phyloP scores from a whole-genome alignment of 257 asterid species.

The Solanum chiquidenum region DNA sequence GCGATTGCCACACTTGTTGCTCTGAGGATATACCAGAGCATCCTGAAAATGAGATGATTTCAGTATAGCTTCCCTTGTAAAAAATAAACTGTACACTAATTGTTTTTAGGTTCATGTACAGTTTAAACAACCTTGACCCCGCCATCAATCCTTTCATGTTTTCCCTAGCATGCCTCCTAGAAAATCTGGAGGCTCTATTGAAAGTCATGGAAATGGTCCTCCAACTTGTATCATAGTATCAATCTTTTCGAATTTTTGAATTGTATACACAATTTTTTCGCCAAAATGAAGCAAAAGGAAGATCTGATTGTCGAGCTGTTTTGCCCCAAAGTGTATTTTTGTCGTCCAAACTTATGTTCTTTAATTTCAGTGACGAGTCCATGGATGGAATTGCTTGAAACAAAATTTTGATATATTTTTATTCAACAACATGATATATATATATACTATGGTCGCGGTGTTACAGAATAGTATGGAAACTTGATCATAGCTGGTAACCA shows the following conservation, averaged over 20 bases:
- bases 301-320: background rate
- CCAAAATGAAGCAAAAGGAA: background rate
- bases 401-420: background rate
- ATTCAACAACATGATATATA: background rate
- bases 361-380: background rate
- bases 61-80: slow-evolving; percentile 5
- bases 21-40: background rate
- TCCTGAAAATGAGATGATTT: slow-evolving; percentile 9
- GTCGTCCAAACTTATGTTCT: background rate
- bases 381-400: background rate
- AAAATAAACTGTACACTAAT: slow-evolving; percentile 25
- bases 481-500: background rate
- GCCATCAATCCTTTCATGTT: background rate
- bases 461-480: background rate
- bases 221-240: slow-evolving; percentile 11
- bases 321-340: background rate
- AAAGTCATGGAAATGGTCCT: background rate
- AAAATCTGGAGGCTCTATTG: background rate
- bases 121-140: slow-evolving; percentile 7
- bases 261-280: background rate
- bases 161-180: background rate
- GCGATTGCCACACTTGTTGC: background rate
- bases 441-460: background rate
- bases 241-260: background rate
- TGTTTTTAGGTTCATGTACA: slow-evolving; percentile 30